Evolutionary conservation across 1,284 basidiomycete species (phyloP).

Genomic region (Pascua guehoae): DNA sequence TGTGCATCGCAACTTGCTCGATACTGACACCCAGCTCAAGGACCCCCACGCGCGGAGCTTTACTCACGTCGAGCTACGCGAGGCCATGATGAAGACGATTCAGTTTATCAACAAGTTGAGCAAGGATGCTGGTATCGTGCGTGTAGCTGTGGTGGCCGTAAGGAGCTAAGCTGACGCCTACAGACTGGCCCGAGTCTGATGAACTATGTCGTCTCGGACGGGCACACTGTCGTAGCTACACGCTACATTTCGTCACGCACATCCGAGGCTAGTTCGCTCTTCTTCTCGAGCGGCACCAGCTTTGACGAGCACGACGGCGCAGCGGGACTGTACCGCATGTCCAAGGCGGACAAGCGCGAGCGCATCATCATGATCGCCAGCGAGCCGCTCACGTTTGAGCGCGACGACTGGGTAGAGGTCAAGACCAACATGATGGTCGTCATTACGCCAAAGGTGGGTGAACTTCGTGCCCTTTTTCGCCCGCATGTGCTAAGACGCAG

Average conservation of each 20-base stretch:
- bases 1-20: slow-evolving; percentile 18
- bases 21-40: slow-evolving; percentile 58
- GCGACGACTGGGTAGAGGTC: slow-evolving; percentile 73
- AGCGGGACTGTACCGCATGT: slow-evolving; percentile 82
- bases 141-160: no score
- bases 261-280: slow-evolving; percentile 90
- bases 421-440: slow-evolving; percentile 89
- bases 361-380: slow-evolving; percentile 89
- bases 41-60: slow-evolving; percentile 63
- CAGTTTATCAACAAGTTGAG: slow-evolving; percentile 69
- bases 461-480: no score
- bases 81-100: slow-evolving; percentile 85
- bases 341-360: slow-evolving; percentile 84
- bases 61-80: slow-evolving; percentile 47
- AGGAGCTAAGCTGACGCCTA: not conserved
- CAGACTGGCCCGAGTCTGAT: slow-evolving; percentile 71
- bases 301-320: slow-evolving; percentile 86
- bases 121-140: slow-evolving; percentile 67
- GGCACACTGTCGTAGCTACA: slow-evolving; percentile 86
- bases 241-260: slow-evolving; percentile 88
- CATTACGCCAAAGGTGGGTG: slow-evolving; percentile 73
- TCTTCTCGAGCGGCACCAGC: slow-evolving; percentile 90
- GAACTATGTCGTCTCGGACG: slow-evolving; percentile 97
- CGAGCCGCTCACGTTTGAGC: slow-evolving; percentile 87
- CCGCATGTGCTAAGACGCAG: slow-evolving; percentile 20